phyloP scores from a whole-genome alignment of 2,329 filamentous ascomycete species.

The Colletotrichum shisoi region DNA sequence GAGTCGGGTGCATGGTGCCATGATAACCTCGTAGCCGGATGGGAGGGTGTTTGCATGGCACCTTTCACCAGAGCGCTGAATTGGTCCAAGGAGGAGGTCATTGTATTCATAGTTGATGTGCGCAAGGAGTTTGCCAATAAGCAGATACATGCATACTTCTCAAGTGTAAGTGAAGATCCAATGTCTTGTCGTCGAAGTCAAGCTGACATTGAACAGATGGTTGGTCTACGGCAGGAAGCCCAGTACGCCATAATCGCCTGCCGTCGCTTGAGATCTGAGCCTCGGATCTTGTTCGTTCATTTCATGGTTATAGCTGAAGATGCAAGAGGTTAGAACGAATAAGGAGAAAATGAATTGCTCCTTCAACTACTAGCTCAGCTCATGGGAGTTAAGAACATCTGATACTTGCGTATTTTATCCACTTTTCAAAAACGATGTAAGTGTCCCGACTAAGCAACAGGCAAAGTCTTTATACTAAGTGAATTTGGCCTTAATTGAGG shows the following conservation, averaged over 20 bases:
- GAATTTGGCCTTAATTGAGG: too few relatives aligned
- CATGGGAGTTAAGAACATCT: too few relatives aligned
- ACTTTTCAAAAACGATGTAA: too few relatives aligned
- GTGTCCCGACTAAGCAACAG: too few relatives aligned
- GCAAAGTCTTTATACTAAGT: too few relatives aligned
- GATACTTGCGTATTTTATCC: too few relatives aligned
- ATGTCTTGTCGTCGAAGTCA: not conserved
- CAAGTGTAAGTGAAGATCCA: constrained; percentile 10
- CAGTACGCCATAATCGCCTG: not conserved
- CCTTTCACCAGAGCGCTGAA: constrained; percentile 43
- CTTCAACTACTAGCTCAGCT: too few relatives aligned
- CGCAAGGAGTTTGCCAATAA: constrained; percentile 42
- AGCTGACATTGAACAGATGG: not conserved
- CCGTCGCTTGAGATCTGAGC: too few relatives aligned
- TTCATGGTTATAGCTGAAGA: not conserved
- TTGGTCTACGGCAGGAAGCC: constrained; percentile 1
- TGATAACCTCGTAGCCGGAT: constrained; percentile 38
- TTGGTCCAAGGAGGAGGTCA: constrained; percentile 42
- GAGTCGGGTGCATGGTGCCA: constrained; percentile 48
- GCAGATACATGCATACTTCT: constrained; percentile 40
- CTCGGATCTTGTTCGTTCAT: not conserved
- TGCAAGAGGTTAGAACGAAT: too few relatives aligned
- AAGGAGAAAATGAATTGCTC: too few relatives aligned
- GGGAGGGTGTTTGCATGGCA: constrained; percentile 43
- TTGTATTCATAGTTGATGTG: constrained; percentile 42